phyloP scores from a whole-genome alignment of 202 grass and related monocot species.

The Musa balbisiana region DNA sequence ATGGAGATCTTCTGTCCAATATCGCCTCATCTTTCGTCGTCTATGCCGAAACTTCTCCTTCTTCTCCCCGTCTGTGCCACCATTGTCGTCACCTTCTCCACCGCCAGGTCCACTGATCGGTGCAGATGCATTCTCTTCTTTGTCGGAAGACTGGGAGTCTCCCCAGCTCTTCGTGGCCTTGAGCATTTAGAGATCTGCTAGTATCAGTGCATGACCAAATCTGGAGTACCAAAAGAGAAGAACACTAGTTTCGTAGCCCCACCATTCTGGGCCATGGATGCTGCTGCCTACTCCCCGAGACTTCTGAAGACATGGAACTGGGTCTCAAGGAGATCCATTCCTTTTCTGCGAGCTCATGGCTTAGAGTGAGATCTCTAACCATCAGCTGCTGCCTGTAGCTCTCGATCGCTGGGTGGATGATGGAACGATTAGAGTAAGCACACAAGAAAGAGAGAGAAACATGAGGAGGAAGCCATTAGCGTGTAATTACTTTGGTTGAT shows the following conservation, averaged over 20 bases:
- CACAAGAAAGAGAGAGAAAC: too few relatives aligned
- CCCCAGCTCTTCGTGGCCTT: too few relatives aligned
- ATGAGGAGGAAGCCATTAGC: too few relatives aligned
- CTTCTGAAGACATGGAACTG: background rate
- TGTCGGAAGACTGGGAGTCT: background rate
- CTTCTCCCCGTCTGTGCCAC: background rate
- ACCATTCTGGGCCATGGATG: too few relatives aligned
- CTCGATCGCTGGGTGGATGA: slow-evolving; percentile 5
- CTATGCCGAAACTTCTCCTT: background rate
- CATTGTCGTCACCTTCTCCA: background rate
- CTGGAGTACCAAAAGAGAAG: too few relatives aligned
- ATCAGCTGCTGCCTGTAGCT: background rate
- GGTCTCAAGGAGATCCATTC: background rate
- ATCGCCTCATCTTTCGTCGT: background rate
- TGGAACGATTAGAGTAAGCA: too few relatives aligned
- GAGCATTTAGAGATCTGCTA: too few relatives aligned
- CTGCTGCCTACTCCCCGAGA: too few relatives aligned
- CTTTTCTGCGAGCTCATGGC: background rate
- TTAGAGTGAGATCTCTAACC: background rate
- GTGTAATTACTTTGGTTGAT: background rate
- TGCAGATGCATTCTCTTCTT: background rate
- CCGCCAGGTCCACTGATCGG: background rate
- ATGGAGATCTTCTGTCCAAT: slow-evolving; percentile 7
- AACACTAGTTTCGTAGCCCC: too few relatives aligned
- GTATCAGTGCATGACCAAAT: too few relatives aligned